A percentile compares a stretch with the other conserved stretches of the same genome.
Evolutionary conservation across 768 basidiomycete genomes (phyloP).

Genomic region (Roridomyces roridus): DNA sequence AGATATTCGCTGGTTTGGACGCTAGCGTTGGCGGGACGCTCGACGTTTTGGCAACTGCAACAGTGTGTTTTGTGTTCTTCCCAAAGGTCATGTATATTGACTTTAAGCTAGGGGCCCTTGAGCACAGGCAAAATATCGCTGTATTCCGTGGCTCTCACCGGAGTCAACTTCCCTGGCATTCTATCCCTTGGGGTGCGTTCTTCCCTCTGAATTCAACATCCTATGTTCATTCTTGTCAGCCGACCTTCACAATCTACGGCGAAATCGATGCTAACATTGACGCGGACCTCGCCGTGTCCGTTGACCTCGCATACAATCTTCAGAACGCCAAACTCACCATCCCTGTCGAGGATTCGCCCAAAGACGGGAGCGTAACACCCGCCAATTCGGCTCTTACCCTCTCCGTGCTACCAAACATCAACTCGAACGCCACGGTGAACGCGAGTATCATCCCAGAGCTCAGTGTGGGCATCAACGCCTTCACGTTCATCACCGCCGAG

Average conservation of each 20-base stretch:
- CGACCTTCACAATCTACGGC: conserved; percentile 20
- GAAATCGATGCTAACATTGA: conserved; percentile 28
- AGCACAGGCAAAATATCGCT: conserved; percentile 29
- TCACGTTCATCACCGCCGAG: not conserved
- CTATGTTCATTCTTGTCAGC: conserved; percentile 4
- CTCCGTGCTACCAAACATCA: conserved; percentile 7
- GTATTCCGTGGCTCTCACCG: conserved; percentile 32
- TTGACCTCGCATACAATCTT: conserved; percentile 33
- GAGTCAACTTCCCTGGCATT: conserved; percentile 37
- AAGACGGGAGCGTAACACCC: not conserved
- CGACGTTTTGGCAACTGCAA: conserved; percentile 18
- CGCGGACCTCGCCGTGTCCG: conserved; percentile 28
- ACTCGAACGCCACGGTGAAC: not conserved
- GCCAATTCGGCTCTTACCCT: conserved; percentile 8
- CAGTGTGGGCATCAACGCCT: conserved; percentile 12
- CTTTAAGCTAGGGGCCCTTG: conserved; percentile 23
- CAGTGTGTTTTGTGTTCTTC: conserved; percentile 2
- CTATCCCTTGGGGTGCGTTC: conserved; percentile 35
- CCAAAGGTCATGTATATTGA: too few relatives aligned
- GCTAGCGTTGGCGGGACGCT: conserved; percentile 28
- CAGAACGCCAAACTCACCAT: conserved; percentile 27
- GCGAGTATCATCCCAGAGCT: conserved; percentile 10
- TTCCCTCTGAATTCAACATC: not conserved
- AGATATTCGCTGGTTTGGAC: conserved; percentile 23
- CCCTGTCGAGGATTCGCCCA: conserved; percentile 24